Evolutionary conservation across 2,329 filamentous ascomycete genomes (phyloP), one percentile per base, ranked within the genome.

Genomic region (Herpomyces periplanetae): DNA sequence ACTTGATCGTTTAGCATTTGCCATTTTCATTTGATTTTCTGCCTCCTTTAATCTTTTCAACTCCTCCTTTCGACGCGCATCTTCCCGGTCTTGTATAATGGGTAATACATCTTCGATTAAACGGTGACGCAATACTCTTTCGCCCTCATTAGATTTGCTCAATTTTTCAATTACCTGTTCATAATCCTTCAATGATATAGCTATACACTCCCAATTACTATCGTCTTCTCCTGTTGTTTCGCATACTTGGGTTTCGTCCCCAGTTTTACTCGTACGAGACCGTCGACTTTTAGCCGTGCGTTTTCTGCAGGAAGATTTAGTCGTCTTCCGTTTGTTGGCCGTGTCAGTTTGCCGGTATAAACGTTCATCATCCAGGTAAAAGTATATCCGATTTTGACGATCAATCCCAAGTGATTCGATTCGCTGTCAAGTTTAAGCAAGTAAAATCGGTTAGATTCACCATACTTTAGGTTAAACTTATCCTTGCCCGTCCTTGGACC

Each of bases 1-100:
- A 30, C 68, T 85, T 1, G 80, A 96, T 25, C 80, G 50, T 41
- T 96, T 96, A 3, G 80, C 75, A 22, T 62, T 66, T n/a, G 69
- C 69, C 40, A 91, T 51, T 34, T 80, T 75, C 28, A 75, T 61
- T 27, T 85, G 38, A 27, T 58, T 69, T 20, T 69, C 44, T n/a
- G n/a, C n/a, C n/a, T n/a, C n/a, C n/a, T n/a, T n/a, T n/a, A n/a
- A n/a, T n/a, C n/a, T n/a, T n/a, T n/a, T n/a, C 10, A 85, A 39
- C 30, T 91, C 75, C 25, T 60, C 66, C 33, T 84, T 55, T 28
- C 62, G 62, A 45, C 44, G 68, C 49, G 40, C 55, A 41, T 46
- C 43, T 36, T 75, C 73, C 24, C 59, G 57, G 12, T 58, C 51
- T 29, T 73, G 43, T 7, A 96, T 50, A 14, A 84, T 52, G 1